Percentiles rank a stretch among this genome's conserved stretches.
Conservation (phyloP, 1,284 basidiomycete species). For the Puccinia triticina region DNA sequence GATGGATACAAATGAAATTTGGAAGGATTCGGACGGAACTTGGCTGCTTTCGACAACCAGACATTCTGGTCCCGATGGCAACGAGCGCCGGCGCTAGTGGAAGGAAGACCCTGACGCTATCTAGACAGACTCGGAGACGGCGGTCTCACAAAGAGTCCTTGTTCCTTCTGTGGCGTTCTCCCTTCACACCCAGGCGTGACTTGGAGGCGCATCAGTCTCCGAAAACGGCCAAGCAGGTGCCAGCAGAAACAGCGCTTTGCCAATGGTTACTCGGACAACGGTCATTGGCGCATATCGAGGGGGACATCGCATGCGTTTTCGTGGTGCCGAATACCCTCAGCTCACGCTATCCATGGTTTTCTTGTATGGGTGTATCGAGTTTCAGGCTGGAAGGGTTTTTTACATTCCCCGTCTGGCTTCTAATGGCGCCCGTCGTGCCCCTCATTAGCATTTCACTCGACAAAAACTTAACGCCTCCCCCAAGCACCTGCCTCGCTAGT, state of each 20-base stretch:
- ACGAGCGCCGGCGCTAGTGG: background rate
- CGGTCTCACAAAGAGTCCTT: background rate
- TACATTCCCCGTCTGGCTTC: background rate
- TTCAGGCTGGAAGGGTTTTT: background rate
- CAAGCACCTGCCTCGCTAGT: background rate
- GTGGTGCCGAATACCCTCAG: background rate
- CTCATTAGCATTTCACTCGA: background rate
- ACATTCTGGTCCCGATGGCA: background rate
- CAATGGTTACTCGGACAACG: conserved; percentile 13
- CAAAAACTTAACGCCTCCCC: background rate
- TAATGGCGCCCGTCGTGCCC: background rate
- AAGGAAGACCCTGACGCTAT: background rate
- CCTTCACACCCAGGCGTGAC: background rate
- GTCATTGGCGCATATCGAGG: background rate
- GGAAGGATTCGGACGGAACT: background rate
- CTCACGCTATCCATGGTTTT: background rate
- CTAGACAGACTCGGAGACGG: background rate
- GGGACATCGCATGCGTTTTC: background rate
- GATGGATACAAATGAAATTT: background rate
- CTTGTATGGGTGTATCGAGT: background rate
- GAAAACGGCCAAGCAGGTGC: background rate
- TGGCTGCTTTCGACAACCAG: background rate
- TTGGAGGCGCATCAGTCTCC: background rate
- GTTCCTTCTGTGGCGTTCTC: background rate
- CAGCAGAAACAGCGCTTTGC: background rate